Evolutionary conservation across 305 asterid species (phyloP).

Genomic region (Withania somnifera): DNA sequence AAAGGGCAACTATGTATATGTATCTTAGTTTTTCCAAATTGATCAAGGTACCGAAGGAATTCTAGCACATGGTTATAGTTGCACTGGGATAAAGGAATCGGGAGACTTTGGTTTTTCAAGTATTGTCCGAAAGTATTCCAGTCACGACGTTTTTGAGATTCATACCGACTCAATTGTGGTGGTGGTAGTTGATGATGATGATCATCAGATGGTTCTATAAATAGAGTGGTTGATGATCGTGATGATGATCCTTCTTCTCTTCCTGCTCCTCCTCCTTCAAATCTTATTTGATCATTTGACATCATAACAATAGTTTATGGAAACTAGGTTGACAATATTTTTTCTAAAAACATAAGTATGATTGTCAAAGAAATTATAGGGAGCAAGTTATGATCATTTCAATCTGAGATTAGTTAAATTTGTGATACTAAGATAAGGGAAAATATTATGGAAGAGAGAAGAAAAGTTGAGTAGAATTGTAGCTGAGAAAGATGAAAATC

Average conservation of each 20-base stretch:
- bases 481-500: conserved; percentile 20
- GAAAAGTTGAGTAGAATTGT: conserved; percentile 7
- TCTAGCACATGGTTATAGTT: conserved; percentile 57
- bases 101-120: conserved; percentile 55
- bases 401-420: neutral
- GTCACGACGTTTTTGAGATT: conserved; percentile 78
- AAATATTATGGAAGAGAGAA: neutral
- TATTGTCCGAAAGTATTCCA: conserved; percentile 95
- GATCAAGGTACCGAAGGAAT: conserved; percentile 66
- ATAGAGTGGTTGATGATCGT: neutral
- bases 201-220: conserved; percentile 4
- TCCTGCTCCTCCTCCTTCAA: conserved; percentile 9
- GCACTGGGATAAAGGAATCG: conserved; percentile 43
- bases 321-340: neutral
- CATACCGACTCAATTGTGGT: conserved; percentile 47
- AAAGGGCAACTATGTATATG: conserved; percentile 56
- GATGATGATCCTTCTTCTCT: conserved; percentile 30
- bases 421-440: neutral
- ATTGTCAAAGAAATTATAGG: neutral
- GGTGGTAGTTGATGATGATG: neutral
- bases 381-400: neutral
- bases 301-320: conserved; percentile 13
- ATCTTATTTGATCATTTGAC: conserved; percentile 22
- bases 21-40: conserved; percentile 80
- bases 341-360: neutral